These are phyloP conservation scores for Cladophialophora yegresii DNA, from an alignment of 2,329 filamentous ascomycete genomes.

Conservation along the genomic window DNA sequence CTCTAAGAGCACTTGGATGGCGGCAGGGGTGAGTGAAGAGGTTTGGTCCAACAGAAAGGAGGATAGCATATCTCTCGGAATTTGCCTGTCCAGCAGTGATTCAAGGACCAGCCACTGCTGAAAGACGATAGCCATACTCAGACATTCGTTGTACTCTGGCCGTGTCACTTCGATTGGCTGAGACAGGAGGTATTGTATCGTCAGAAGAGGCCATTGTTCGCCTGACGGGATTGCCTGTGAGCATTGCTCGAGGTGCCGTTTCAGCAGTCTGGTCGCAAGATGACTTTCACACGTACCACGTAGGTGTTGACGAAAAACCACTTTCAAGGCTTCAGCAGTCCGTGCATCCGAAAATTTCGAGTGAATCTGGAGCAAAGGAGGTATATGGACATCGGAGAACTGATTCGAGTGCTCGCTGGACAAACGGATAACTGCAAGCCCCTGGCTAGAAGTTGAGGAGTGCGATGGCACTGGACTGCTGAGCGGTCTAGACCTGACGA, in stretches of 20 bases:
- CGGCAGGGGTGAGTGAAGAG: conserved; percentile 11
- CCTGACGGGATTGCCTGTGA: not conserved
- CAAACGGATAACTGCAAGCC: not conserved
- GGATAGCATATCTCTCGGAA: conserved; percentile 10
- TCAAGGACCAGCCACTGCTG: conserved; percentile 12
- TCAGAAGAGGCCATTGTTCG: conserved; percentile 12
- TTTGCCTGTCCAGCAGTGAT: conserved; percentile 8
- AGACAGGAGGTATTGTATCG: conserved; percentile 11
- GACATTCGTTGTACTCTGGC: conserved; percentile 8
- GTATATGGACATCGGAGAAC: conserved; percentile 2
- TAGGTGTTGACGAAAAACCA: conserved; percentile 8
- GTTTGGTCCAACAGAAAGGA: conserved; percentile 8
- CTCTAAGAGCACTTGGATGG: conserved; percentile 6
- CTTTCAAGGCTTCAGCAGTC: not conserved
- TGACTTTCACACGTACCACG: not conserved
- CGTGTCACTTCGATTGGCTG: conserved; percentile 9
- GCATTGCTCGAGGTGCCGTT: conserved; percentile 16
- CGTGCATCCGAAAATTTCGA: conserved; percentile 6
- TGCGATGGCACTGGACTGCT: not conserved
- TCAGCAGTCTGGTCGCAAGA: conserved; percentile 14
- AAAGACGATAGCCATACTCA: conserved; percentile 7
- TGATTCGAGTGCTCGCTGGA: not conserved
- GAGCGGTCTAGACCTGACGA: conserved; percentile 7
- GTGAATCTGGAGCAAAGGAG: not conserved
- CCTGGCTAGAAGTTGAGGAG: not conserved